A percentile compares a stretch with the other conserved stretches of the same genome.
phyloP scores from a whole-genome alignment of 2,329 filamentous ascomycete genomes.

The Dothidotthia symphoricarpi region DNA sequence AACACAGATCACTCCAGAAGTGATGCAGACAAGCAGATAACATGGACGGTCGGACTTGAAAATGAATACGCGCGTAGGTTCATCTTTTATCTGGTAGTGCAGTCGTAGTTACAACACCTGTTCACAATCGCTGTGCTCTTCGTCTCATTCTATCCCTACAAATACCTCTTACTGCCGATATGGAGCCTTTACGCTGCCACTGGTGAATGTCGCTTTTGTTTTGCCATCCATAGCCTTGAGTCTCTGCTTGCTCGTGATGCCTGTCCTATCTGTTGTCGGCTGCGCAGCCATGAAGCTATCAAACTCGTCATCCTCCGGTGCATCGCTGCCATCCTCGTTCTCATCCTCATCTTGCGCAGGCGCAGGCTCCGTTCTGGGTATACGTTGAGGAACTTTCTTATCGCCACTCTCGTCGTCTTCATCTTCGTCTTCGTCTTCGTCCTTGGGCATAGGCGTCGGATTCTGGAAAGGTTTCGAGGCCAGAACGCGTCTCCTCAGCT shows the following conservation, averaged over 20 bases:
- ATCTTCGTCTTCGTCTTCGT: slow-evolving; percentile 18
- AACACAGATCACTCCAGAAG: no score
- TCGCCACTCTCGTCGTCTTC: slow-evolving; percentile 37
- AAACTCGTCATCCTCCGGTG: slow-evolving; percentile 70
- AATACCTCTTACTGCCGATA: no score
- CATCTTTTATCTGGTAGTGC: no score
- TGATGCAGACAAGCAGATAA: no score
- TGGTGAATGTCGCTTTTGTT: slow-evolving; percentile 35
- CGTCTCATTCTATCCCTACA: no score
- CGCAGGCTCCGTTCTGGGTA: slow-evolving; percentile 55
- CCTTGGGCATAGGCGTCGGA: slow-evolving; percentile 38
- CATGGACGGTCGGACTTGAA: no score
- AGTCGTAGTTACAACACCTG: no score
- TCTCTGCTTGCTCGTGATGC: slow-evolving; percentile 63
- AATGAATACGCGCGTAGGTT: no score
- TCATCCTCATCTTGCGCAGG: slow-evolving; percentile 52
- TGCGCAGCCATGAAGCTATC: slow-evolving; percentile 92
- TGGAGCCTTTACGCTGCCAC: slow-evolving; percentile 30
- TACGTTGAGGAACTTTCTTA: slow-evolving; percentile 61
- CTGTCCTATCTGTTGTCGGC: slow-evolving; percentile 81
- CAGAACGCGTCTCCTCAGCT: slow-evolving; percentile 84
- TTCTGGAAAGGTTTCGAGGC: slow-evolving; percentile 85
- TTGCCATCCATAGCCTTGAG: slow-evolving; percentile 42
- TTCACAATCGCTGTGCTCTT: no score
- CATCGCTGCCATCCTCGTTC: slow-evolving; percentile 64